Evolutionary conservation across 192 early-diverging fungal species (phyloP).

Genomic region (Pilaira anomala): DNA sequence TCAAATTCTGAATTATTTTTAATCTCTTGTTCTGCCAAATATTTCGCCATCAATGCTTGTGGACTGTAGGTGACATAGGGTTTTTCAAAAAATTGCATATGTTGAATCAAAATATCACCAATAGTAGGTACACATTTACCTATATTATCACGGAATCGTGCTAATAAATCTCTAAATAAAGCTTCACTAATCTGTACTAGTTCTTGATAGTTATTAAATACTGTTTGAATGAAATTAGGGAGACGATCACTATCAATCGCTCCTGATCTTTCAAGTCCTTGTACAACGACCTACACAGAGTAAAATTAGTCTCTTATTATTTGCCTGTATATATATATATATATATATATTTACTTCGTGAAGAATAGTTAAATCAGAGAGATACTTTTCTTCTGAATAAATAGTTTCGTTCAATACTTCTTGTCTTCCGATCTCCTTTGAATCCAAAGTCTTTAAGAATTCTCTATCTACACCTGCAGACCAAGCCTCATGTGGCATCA

Average conservation of each 20-base stretch:
- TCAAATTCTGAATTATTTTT: constrained; percentile 60
- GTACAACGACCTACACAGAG: constrained; percentile 16
- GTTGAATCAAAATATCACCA: constrained; percentile 80
- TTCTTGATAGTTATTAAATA: constrained; percentile 63
- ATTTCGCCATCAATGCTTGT: constrained; percentile 76
- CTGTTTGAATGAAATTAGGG: constrained; percentile 71
- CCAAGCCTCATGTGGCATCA: constrained; percentile 54
- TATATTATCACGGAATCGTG: constrained; percentile 51
- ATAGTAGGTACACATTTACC: constrained; percentile 63
- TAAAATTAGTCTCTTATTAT: background rate
- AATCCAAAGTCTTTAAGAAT: constrained; percentile 64
- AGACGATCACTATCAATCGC: constrained; percentile 40
- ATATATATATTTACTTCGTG: constrained; percentile 58
- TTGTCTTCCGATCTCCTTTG: constrained; percentile 80
- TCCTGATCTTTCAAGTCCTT: background rate
- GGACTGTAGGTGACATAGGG: constrained; percentile 82
- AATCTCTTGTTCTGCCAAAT: constrained; percentile 76
- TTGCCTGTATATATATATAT: background rate
- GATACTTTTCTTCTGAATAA: constrained; percentile 88
- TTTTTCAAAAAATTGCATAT: constrained; percentile 64
- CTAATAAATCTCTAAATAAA: constrained; percentile 55
- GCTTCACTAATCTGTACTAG: constrained; percentile 47
- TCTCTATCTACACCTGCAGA: constrained; percentile 69
- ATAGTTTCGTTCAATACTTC: constrained; percentile 95
- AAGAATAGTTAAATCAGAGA: constrained; percentile 80